phyloP scores from a whole-genome alignment of 2,329 filamentous ascomycete species.

The Fonsecaea erecta region DNA sequence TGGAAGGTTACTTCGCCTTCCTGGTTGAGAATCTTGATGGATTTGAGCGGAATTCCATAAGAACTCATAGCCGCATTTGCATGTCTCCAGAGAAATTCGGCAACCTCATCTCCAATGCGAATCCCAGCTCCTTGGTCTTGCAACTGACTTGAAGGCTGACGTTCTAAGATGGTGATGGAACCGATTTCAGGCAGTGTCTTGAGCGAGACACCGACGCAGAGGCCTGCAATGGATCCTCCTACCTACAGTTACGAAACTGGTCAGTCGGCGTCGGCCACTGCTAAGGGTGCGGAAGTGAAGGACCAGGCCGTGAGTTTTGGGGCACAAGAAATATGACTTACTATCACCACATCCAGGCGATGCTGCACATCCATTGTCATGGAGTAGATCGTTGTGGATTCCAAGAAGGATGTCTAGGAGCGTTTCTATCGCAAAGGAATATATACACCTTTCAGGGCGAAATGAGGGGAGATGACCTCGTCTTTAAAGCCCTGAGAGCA shows the following conservation, averaged over 20 bases:
- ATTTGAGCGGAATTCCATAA: slow-evolving; percentile 12
- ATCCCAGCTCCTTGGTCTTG: slow-evolving; percentile 34
- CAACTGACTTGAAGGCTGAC: slow-evolving; percentile 20
- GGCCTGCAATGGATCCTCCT: slow-evolving; percentile 33
- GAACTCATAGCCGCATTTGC: slow-evolving; percentile 13
- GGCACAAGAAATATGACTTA: neutral
- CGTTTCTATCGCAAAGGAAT: neutral
- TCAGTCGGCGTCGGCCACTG: neutral
- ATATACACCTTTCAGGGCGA: neutral
- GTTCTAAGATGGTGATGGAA: slow-evolving; percentile 29
- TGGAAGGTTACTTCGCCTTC: neutral
- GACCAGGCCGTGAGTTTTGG: neutral
- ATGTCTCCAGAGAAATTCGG: slow-evolving; percentile 23
- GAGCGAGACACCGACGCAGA: slow-evolving; percentile 27
- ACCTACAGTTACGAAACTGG: slow-evolving; percentile 7
- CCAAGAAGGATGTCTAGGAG: neutral
- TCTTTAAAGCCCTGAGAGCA: neutral
- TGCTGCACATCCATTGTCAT: neutral
- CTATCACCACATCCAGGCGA: slow-evolving; percentile 1
- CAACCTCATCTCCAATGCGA: slow-evolving; percentile 21
- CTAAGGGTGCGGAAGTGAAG: neutral
- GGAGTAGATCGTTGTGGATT: neutral
- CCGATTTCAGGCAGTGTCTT: slow-evolving; percentile 26
- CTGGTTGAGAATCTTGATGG: neutral
- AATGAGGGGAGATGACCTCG: neutral